Percentiles rank a stretch among this genome's conserved stretches.
phyloP scores from a whole-genome alignment of 192 early-diverging fungal genomes.

The Gryganskiella cystojenkinii region DNA sequence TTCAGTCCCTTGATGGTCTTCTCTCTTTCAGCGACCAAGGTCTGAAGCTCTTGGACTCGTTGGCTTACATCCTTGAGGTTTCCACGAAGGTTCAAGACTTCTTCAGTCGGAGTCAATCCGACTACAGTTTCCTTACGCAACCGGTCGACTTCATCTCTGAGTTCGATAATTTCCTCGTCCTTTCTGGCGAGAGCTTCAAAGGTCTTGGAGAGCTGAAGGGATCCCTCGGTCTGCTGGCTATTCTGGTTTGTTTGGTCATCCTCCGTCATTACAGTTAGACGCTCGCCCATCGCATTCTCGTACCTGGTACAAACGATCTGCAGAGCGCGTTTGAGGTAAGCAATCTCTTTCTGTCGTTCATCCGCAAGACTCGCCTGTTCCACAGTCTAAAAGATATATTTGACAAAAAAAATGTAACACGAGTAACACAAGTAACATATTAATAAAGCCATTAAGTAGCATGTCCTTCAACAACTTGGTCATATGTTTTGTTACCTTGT shows the following conservation, averaged over 20 bases:
- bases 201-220: conserved; percentile 43
- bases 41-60: conserved; percentile 36
- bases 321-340: conserved; percentile 40
- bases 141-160: conserved; percentile 28
- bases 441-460: not conserved
- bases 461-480: not conserved
- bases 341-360: conserved; percentile 40
- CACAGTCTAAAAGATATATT: conserved; percentile 16
- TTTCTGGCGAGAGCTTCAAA: conserved; percentile 51
- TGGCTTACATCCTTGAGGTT: conserved; percentile 39
- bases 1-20: conserved; percentile 40
- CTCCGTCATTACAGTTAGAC: conserved; percentile 31
- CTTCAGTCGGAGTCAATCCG: conserved; percentile 39
- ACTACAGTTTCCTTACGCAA: conserved; percentile 26
- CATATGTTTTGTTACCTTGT: conserved; percentile 22
- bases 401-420: not conserved
- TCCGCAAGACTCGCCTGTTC: conserved; percentile 37
- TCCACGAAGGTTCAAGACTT: conserved; percentile 39
- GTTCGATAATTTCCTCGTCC: conserved; percentile 48
- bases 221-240: conserved; percentile 36
- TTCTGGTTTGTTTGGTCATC: conserved; percentile 41
- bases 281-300: conserved; percentile 46
- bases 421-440: not conserved
- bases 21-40: conserved; percentile 24
- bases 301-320: conserved; percentile 51